Base-by-base conservation (phyloP, 2,329 filamentous ascomycete species). In the Penicillium sp. region DNA sequence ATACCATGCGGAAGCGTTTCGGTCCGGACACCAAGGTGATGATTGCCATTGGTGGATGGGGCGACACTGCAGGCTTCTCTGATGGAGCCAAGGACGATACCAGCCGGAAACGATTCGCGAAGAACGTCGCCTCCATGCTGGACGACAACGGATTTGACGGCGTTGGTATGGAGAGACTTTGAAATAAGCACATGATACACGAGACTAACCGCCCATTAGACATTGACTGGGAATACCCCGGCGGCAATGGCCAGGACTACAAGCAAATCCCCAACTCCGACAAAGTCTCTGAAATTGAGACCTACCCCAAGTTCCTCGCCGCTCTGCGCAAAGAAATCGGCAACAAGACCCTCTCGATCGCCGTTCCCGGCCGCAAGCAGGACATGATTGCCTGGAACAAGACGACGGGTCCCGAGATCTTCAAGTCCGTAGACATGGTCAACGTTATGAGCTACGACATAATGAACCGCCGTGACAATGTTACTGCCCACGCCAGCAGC, bases 21-120 rank as follows among this genome's bases (percentile, higher is more conserved):
- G 65, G 75, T 11, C 65, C 77, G 0, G 75, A 74, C 24, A 84
- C 85, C 18, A 85, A 87, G 58, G 70, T 90, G 20, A 79, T 87
- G 73, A 78, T 90, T 33, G 86, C 88, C 18, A 83, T 91, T 56
- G 88, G 88, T 10, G 88, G 87, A 46, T 91, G 88, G 87, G 87
- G 86, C 0, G 85, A 89, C 53, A 84, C 80, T 0, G 66, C 69
- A 6, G 87, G 86, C 0, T 90, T 89, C 62, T 78, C 80, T 0
- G 67, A 38, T 1, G 86, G 80, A 0, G 82, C 84, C 1, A 76
- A 74, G 45, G 76, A 77, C 3, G 74, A 79, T 1, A 60, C 69
- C 8, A 79, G 77, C 1, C 80, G 85, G 14, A 73, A 76, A 53
- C 72, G 70, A 7, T 91, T 87, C 71, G 84, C 86, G 1, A 74